Conservation (phyloP, 768 basidiomycete genomes). For the Coprinopsis cinerea region DNA sequence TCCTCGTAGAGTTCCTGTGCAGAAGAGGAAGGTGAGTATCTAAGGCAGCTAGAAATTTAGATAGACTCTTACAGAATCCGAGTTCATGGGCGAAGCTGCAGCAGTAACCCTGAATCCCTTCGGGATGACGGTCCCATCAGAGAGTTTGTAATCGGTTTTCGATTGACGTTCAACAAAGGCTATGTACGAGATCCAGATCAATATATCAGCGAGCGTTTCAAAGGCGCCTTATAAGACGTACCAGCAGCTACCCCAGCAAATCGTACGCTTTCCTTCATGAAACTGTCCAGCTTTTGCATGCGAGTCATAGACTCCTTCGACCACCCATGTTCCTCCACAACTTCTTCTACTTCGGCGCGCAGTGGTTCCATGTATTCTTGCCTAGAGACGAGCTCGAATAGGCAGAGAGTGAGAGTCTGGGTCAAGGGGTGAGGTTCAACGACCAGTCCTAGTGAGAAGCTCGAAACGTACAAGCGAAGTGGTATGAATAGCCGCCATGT, state of each 20-base stretch:
- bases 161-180: too few species aligned
- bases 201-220: not conserved
- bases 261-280: slow-evolving; percentile 40
- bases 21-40: slow-evolving; percentile 12
- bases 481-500: slow-evolving; percentile 37
- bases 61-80: slow-evolving; percentile 16
- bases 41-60: not conserved
- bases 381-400: slow-evolving; percentile 31
- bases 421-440: not conserved
- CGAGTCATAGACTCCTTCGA: slow-evolving; percentile 27
- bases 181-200: too few species aligned
- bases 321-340: slow-evolving; percentile 27
- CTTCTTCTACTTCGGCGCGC: slow-evolving; percentile 32
- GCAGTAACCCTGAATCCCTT: too few species aligned
- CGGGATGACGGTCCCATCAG: too few species aligned
- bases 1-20: slow-evolving; percentile 31
- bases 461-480: slow-evolving; percentile 25
- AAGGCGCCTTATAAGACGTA: not conserved
- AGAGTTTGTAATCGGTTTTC: too few species aligned
- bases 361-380: slow-evolving; percentile 30
- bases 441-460: not conserved
- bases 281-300: slow-evolving; percentile 44
- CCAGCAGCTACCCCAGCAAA: not conserved
- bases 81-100: too few species aligned
- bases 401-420: not conserved